Percentiles rank a stretch among this genome's conserved stretches.
Conservation (phyloP, 83 land plant species). For the Thuja plicata region DNA sequence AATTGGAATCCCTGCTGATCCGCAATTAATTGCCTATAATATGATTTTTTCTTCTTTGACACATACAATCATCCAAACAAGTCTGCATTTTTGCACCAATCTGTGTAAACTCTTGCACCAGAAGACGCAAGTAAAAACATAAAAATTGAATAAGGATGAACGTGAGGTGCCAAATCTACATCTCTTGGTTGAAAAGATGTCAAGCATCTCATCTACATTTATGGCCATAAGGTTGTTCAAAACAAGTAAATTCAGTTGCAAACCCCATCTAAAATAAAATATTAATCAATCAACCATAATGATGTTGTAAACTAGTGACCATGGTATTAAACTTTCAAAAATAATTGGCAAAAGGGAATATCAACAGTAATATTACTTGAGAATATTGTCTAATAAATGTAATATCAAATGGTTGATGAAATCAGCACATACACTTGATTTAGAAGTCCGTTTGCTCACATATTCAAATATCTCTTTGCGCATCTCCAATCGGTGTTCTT, state of each 20-base stretch:
- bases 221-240: background rate
- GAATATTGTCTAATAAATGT: background rate
- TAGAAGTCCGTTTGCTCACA: constrained; percentile 34
- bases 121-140: background rate
- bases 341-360: background rate
- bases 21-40: too few species aligned
- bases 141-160: background rate
- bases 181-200: background rate
- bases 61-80: background rate
- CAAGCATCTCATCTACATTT: background rate
- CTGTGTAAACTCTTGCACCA: background rate
- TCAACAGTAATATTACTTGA: background rate
- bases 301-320: background rate
- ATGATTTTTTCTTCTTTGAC: background rate
- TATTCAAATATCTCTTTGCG: constrained; percentile 55
- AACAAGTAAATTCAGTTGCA: background rate
- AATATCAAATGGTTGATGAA: background rate
- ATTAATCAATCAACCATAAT: background rate
- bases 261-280: background rate
- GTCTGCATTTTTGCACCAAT: background rate
- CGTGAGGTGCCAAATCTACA: background rate
- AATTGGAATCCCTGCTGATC: too few species aligned
- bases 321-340: background rate
- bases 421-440: constrained; percentile 40
- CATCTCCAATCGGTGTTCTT: constrained; percentile 47